Evolutionary conservation across 257 asterid genomes (phyloP).

Genomic region (Rehmannia glutinosa): DNA sequence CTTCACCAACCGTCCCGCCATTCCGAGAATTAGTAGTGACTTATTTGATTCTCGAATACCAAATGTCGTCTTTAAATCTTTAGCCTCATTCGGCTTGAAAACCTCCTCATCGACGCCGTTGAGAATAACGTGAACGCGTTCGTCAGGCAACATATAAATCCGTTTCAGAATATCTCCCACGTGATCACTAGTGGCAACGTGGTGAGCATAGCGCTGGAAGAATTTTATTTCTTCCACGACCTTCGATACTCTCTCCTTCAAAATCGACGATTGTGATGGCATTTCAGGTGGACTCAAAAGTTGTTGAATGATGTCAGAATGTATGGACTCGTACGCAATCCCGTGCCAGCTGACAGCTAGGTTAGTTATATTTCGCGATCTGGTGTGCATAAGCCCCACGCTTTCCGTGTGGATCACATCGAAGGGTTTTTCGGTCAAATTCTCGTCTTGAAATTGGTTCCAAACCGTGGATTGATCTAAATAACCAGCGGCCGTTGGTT

Average conservation of each 20-base stretch:
- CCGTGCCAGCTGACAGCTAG: conserved; percentile 88
- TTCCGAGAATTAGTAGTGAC: conserved; percentile 44
- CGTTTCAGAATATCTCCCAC: conserved; percentile 65
- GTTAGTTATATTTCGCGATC: conserved; percentile 43
- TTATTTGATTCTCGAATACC: conserved; percentile 25
- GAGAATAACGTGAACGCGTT: conserved; percentile 59
- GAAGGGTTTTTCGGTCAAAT: conserved; percentile 42
- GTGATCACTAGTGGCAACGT: conserved; percentile 75
- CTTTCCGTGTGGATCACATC: conserved; percentile 76
- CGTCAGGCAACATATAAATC: conserved; percentile 71
- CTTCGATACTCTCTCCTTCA: conserved; percentile 35
- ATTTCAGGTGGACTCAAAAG: conserved; percentile 33
- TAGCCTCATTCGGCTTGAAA: conserved; percentile 41
- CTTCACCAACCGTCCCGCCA: conserved; percentile 78
- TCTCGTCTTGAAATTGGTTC: conserved; percentile 49
- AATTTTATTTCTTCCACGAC: conserved; percentile 67
- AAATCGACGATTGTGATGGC: conserved; percentile 17
- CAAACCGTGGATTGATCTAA: conserved; percentile 61
- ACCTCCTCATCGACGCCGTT: conserved; percentile 54
- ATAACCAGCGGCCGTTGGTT: conserved; percentile 58
- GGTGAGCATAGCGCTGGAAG: conserved; percentile 64
- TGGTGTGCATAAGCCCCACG: conserved; percentile 65
- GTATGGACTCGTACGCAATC: conserved; percentile 66
- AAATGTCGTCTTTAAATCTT: conserved; percentile 10
- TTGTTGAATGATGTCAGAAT: conserved; percentile 72